phyloP scores from a whole-genome alignment of 352 stramenopile species.

The Phytophthora constricta region DNA sequence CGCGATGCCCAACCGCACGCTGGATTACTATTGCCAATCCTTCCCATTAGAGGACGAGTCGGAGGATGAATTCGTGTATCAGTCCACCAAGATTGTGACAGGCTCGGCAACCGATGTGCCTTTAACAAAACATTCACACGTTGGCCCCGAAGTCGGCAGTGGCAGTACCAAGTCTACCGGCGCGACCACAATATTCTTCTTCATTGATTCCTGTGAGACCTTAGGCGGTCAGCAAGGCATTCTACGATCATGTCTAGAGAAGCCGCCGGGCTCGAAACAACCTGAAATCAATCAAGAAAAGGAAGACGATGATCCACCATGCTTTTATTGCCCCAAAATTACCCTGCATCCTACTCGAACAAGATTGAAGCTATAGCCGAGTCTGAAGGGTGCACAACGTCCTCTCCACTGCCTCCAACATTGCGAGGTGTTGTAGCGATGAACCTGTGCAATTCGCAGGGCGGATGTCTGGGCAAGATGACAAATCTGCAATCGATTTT shows the following conservation, averaged over 20 bases:
- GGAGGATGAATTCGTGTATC: slow-evolving; percentile 44
- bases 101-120: slow-evolving; percentile 17
- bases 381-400: slow-evolving; percentile 30
- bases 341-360: slow-evolving; percentile 14
- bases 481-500: slow-evolving; percentile 29
- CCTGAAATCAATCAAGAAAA: background rate
- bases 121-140: background rate
- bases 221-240: slow-evolving; percentile 48
- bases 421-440: slow-evolving; percentile 53
- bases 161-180: background rate
- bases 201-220: slow-evolving; percentile 65
- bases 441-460: slow-evolving; percentile 56
- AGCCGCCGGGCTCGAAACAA: slow-evolving; percentile 9
- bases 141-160: background rate
- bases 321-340: slow-evolving; percentile 62
- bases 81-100: slow-evolving; percentile 36
- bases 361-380: slow-evolving; percentile 22
- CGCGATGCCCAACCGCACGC: slow-evolving; percentile 56
- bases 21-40: slow-evolving; percentile 57
- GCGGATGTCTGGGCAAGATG: slow-evolving; percentile 41
- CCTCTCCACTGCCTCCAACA: slow-evolving; percentile 29
- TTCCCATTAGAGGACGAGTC: slow-evolving; percentile 51
- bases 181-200: slow-evolving; percentile 42
- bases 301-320: slow-evolving; percentile 14
- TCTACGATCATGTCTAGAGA: slow-evolving; percentile 55